A percentile compares a stretch with the other conserved stretches of the same genome.
Conservation (phyloP, 2,329 filamentous ascomycete species). For the Blastomyces gilchristii region DNA sequence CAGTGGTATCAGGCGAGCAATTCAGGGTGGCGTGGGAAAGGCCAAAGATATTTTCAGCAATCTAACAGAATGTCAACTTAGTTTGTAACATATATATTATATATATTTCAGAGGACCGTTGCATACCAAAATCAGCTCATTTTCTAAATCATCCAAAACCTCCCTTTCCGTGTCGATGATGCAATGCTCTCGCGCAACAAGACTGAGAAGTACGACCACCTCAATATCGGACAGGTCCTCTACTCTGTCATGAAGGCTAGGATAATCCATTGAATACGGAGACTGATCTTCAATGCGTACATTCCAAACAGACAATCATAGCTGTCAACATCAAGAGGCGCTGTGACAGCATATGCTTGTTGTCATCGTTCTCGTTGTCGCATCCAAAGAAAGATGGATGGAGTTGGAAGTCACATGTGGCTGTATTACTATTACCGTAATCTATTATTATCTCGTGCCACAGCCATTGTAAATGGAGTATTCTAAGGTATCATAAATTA, state of each 20-base stretch:
- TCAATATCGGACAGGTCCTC: slow-evolving; percentile 78
- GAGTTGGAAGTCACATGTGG: neutral
- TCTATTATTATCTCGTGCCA: too few relatives aligned
- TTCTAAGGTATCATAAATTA: neutral
- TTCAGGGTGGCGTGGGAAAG: slow-evolving; percentile 60
- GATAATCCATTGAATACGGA: slow-evolving; percentile 47
- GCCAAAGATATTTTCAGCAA: slow-evolving; percentile 61
- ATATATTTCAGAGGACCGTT: neutral
- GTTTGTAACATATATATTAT: neutral
- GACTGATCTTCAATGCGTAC: neutral
- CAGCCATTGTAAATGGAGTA: neutral
- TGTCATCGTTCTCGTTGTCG: neutral
- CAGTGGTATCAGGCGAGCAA: slow-evolving; percentile 61
- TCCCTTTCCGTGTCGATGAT: slow-evolving; percentile 64
- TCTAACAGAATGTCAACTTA: slow-evolving; percentile 34
- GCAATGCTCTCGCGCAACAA: slow-evolving; percentile 76
- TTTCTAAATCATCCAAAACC: slow-evolving; percentile 56
- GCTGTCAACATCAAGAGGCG: neutral
- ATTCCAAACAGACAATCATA: neutral
- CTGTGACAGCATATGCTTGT: neutral
- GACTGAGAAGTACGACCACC: slow-evolving; percentile 70
- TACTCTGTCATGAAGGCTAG: slow-evolving; percentile 55
- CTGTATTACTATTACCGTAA: neutral
- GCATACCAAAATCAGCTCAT: slow-evolving; percentile 61
- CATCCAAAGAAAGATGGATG: neutral